Evolutionary conservation across 371 early-diverging fungal genomes (phyloP), one percentile per base, ranked within the genome.

Genomic region (Dinochytrium kinnereticum): DNA sequence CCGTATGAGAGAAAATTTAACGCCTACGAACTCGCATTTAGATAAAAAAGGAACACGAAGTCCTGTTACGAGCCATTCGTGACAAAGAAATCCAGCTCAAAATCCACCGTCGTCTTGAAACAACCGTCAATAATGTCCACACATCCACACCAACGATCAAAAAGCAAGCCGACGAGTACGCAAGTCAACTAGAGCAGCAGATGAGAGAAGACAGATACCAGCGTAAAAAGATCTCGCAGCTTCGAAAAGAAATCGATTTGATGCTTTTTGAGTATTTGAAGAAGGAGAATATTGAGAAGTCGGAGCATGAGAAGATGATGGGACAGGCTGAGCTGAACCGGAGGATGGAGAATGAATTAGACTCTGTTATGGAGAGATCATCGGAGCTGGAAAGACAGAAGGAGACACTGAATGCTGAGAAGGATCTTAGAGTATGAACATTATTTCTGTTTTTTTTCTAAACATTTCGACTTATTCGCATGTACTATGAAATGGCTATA

Each of bases 51-150:
- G 84, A 84, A 64, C 88, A 88, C 71, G 88, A 88, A 57, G 31
- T 77, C 1, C 80, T 85, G 0, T 73, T 88, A 21, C 81, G 86
- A 5, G 73, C 78, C 28, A 76, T 85, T 28, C 79, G 86, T 1
- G 88, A 88, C 26, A 88, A 87, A 57, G 88, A 88, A 61, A 76
- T 78, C 33, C 76, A 80, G 39, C 76, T 88, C 40, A 88, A 88
- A 70, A 50, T 64, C n/a, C 76, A 82, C 64, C 78, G 83, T 21
- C 79, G 87, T 1, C 76, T 88, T 24, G 80, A 84, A 73, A 77
- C 80, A 13, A 84, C 85, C 10, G 82, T 88, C 51, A 85, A 82
- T 75, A 85, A 86, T 71, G 81, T 86, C 49, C 76, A 78, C 61
- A 73, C 80, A 68, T 76, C 86, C 0, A 81, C 80, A 3, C 83